These are phyloP conservation scores for Diaporthe eres DNA, from an alignment of 2,329 filamentous ascomycete genomes.

Conservation along the genomic window DNA sequence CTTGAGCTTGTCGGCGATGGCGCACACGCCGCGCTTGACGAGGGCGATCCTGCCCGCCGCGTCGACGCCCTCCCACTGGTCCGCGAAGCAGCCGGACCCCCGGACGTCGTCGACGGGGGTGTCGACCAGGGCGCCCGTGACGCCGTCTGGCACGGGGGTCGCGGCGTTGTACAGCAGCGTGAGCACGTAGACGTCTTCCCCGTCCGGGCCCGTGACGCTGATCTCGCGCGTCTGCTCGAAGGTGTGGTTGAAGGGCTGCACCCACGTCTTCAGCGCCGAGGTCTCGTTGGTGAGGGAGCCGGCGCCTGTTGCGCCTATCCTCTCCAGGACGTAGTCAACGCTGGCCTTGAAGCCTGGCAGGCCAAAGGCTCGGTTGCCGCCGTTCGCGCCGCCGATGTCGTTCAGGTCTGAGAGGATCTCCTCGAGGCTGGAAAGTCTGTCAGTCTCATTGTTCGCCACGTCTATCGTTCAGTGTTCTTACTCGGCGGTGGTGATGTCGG, in stretches of 20 bases:
- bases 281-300: constrained; percentile 53
- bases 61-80: constrained; percentile 57
- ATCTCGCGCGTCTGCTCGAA: constrained; percentile 60
- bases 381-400: constrained; percentile 67
- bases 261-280: constrained; percentile 55
- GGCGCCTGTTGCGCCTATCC: constrained; percentile 52
- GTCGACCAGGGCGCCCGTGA: constrained; percentile 53
- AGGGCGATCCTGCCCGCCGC: constrained; percentile 60
- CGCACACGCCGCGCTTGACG: constrained; percentile 60
- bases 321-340: constrained; percentile 67
- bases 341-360: constrained; percentile 71
- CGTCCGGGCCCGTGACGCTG: constrained; percentile 59
- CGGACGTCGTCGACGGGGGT: constrained; percentile 52
- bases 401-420: constrained; percentile 60
- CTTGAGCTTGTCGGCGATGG: constrained; percentile 59
- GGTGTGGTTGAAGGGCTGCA: constrained; percentile 63
- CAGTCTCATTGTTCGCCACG: background rate
- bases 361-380: constrained; percentile 73
- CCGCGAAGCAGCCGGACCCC: constrained; percentile 58
- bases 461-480: constrained; percentile 44
- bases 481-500: constrained; percentile 56
- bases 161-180: constrained; percentile 62
- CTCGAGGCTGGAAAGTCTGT: constrained; percentile 58
- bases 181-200: constrained; percentile 58
- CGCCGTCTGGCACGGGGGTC: constrained; percentile 54